Percentiles rank a stretch among this genome's conserved stretches.
Conservation (phyloP, 2,329 filamentous ascomycete genomes). For the Aspergillus pseudoterreus region DNA sequence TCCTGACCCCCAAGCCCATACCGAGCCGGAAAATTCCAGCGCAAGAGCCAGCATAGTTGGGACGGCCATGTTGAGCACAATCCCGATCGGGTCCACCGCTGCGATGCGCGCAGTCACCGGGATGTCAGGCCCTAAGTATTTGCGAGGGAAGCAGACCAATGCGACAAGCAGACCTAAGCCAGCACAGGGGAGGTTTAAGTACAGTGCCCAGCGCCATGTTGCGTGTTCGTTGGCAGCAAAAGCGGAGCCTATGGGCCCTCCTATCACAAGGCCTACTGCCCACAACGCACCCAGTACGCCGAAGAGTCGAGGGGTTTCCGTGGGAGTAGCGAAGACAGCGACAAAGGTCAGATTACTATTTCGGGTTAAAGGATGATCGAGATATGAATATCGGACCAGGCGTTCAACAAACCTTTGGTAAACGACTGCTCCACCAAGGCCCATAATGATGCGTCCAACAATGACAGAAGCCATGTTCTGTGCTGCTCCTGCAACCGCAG, state of each 20-base stretch:
- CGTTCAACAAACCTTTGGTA: background rate
- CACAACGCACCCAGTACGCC: background rate
- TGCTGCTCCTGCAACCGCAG: constrained; percentile 1
- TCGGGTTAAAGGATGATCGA: background rate
- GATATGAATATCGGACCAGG: background rate
- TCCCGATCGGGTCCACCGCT: constrained; percentile 4
- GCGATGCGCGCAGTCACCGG: background rate
- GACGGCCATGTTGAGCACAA: constrained; percentile 1
- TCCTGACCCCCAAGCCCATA: constrained; percentile 46
- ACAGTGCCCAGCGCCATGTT: constrained; percentile 7
- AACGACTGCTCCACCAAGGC: background rate
- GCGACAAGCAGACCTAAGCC: background rate
- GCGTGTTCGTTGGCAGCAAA: background rate
- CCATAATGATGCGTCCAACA: constrained; percentile 2
- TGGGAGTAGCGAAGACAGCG: constrained; percentile 1
- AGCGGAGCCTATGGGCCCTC: background rate
- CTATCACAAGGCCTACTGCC: constrained; percentile 1
- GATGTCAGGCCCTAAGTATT: constrained; percentile 5
- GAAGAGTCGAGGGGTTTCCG: background rate
- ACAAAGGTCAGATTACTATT: constrained; percentile 1
- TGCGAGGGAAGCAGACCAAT: constrained; percentile 5
- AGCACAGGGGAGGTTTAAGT: background rate
- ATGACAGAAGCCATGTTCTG: constrained; percentile 1
- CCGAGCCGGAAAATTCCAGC: constrained; percentile 47
- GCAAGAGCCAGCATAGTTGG: constrained; percentile 28